Percentiles rank a stretch among this genome's conserved stretches.
Conservation (phyloP, 176 grass and related monocot genomes). For the Carex cristatella region DNA sequence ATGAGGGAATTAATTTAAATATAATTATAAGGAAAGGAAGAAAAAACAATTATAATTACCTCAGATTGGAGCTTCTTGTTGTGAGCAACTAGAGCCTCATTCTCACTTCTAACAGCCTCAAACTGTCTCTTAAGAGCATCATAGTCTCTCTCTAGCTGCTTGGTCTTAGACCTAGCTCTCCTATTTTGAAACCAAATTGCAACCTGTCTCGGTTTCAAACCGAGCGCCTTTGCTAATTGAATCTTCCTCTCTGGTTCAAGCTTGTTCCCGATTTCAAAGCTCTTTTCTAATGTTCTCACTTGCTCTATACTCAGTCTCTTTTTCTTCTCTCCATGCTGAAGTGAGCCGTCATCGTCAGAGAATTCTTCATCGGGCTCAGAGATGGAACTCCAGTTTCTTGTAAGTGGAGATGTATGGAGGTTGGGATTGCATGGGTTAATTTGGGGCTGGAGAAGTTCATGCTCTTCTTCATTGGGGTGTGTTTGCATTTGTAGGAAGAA, state of each 20-base stretch:
- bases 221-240: slow-evolving; percentile 71
- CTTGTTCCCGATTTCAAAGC: slow-evolving; percentile 70
- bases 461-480: slow-evolving; percentile 9
- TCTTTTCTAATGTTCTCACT: slow-evolving; percentile 82
- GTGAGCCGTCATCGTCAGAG: slow-evolving; percentile 19
- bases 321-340: slow-evolving; percentile 43
- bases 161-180: slow-evolving; percentile 80
- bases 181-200: slow-evolving; percentile 99
- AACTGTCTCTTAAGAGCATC: slow-evolving; percentile 35
- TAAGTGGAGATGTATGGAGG: slow-evolving; percentile 7
- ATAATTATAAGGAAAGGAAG: background rate
- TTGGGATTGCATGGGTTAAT: slow-evolving; percentile 9
- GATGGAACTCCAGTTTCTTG: slow-evolving; percentile 23
- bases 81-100: slow-evolving; percentile 25
- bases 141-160: slow-evolving; percentile 91
- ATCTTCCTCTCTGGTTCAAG: slow-evolving; percentile 71
- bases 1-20: background rate
- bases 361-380: slow-evolving; percentile 21
- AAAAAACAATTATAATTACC: slow-evolving; percentile 14
- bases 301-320: slow-evolving; percentile 92
- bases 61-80: slow-evolving; percentile 35
- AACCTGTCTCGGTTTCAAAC: slow-evolving; percentile 88
- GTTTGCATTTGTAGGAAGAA: slow-evolving; percentile 31
- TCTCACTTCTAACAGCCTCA: slow-evolving; percentile 43
- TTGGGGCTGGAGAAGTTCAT: background rate